Percentiles rank a stretch among this genome's conserved stretches.
These are phyloP conservation scores for Patellaria atrata DNA, from an alignment of 495 filamentous ascomycete genomes.

Conservation along the genomic window DNA sequence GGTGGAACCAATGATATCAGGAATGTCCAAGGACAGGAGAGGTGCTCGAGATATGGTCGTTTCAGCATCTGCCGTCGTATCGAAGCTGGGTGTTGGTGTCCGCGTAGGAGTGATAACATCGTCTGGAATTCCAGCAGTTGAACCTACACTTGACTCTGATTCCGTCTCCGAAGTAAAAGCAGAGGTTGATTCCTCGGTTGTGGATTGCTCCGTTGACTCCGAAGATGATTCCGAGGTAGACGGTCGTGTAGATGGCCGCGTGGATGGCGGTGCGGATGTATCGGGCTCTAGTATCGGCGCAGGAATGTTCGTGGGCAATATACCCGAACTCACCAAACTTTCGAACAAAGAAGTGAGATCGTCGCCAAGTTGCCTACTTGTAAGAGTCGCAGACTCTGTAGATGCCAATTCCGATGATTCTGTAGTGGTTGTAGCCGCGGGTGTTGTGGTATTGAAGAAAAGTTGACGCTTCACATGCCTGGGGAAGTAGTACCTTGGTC, in stretches of 20 bases:
- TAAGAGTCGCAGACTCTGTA: constrained; percentile 5
- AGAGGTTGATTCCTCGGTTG: no score
- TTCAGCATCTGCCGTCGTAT: not conserved
- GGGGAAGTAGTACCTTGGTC: constrained; percentile 35
- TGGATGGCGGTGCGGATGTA: constrained; percentile 2
- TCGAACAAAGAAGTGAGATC: constrained; percentile 3
- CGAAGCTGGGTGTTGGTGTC: not conserved
- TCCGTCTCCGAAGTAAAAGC: no score
- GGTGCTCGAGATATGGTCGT: not conserved
- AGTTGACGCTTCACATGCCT: constrained; percentile 34
- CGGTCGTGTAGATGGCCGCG: not conserved
- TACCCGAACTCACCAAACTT: no score
- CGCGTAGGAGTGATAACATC: not conserved
- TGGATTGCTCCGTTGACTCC: no score
- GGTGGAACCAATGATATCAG: constrained; percentile 1
- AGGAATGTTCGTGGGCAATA: no score
- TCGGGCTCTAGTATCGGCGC: no score
- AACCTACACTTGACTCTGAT: not conserved
- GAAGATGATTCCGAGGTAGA: not conserved
- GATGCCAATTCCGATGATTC: constrained; percentile 7
- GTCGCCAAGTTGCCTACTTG: no score
- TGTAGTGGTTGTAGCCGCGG: constrained; percentile 13
- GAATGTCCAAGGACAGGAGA: not conserved
- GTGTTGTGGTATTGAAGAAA: constrained; percentile 18
- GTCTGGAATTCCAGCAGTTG: constrained; percentile 1